Conservation (phyloP, 768 basidiomycete genomes). For the Mycena epipterygia region DNA sequence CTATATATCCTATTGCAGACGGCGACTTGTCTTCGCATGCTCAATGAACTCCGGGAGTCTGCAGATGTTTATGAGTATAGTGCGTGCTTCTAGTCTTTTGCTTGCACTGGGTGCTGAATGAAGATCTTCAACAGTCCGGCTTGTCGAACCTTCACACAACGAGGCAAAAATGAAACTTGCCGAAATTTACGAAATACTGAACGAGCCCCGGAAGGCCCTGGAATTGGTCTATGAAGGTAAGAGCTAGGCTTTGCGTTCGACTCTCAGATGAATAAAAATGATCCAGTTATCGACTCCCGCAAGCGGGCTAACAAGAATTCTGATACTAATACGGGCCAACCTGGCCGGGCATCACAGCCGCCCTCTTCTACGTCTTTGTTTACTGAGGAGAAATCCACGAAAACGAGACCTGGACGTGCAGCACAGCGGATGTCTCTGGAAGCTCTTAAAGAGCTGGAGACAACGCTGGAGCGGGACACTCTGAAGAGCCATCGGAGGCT, state of each 20-base stretch:
- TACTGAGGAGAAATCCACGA: constrained; percentile 17
- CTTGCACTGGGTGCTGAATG: neutral
- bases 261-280: neutral
- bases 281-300: constrained; percentile 71
- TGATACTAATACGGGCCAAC: constrained; percentile 24
- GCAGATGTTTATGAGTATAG: constrained; percentile 89
- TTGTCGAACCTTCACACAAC: constrained; percentile 79
- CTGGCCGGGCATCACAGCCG: neutral
- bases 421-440: constrained; percentile 63
- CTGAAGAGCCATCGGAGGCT: constrained; percentile 69
- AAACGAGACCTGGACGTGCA: constrained; percentile 48
- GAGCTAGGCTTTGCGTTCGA: constrained; percentile 14
- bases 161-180: constrained; percentile 93
- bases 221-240: constrained; percentile 89
- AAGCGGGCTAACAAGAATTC: constrained; percentile 55
- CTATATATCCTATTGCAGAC: constrained; percentile 82
- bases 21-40: constrained; percentile 84
- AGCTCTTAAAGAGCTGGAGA: constrained; percentile 76
- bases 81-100: constrained; percentile 49
- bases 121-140: constrained; percentile 68
- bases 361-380: constrained; percentile 28
- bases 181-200: constrained; percentile 88
- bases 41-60: constrained; percentile 82
- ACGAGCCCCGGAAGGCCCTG: constrained; percentile 85
- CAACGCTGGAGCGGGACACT: constrained; percentile 75